phyloP scores from a whole-genome alignment of 805 yeast species.

The Saturnispora serradocipensis region DNA sequence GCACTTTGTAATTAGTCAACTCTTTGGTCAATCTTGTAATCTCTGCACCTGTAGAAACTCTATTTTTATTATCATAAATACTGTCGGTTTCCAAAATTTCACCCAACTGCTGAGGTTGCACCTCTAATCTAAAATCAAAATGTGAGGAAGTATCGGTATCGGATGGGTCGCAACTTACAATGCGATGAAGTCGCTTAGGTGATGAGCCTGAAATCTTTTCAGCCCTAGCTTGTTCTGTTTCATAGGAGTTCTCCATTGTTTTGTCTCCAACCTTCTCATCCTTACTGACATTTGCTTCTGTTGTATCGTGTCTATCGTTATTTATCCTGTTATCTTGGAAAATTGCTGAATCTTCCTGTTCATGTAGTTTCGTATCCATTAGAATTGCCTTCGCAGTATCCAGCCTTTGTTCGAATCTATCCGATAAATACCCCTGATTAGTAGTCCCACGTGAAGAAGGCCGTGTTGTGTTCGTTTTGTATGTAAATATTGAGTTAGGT shows the following conservation, averaged over 20 bases:
- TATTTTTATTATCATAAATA: neutral
- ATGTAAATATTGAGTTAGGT: constrained; percentile 1
- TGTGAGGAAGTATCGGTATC: constrained; percentile 6
- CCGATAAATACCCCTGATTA: constrained; percentile 1
- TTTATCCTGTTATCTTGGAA: neutral
- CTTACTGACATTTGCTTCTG: constrained; percentile 1
- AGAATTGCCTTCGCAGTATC: neutral
- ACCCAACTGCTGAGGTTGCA: neutral
- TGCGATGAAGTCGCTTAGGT: constrained; percentile 2
- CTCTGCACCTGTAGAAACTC: constrained; percentile 13
- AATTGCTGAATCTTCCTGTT: neutral
- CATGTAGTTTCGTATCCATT: neutral
- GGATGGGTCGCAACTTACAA: neutral
- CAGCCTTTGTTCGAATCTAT: neutral
- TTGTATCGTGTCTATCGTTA: neutral
- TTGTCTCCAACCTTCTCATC: neutral
- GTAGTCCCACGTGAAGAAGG: constrained; percentile 12
- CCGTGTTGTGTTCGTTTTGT: constrained; percentile 1
- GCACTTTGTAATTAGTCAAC: constrained; percentile 28
- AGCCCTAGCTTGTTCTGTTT: neutral
- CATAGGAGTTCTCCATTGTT: too few relatives aligned
- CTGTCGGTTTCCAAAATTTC: neutral
- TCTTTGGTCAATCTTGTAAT: constrained; percentile 24
- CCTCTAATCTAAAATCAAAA: neutral
- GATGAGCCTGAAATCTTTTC: neutral